These are phyloP conservation scores for Harringtonia lauricola DNA, from an alignment of 2,329 filamentous ascomycete species.

Conservation along the genomic window DNA sequence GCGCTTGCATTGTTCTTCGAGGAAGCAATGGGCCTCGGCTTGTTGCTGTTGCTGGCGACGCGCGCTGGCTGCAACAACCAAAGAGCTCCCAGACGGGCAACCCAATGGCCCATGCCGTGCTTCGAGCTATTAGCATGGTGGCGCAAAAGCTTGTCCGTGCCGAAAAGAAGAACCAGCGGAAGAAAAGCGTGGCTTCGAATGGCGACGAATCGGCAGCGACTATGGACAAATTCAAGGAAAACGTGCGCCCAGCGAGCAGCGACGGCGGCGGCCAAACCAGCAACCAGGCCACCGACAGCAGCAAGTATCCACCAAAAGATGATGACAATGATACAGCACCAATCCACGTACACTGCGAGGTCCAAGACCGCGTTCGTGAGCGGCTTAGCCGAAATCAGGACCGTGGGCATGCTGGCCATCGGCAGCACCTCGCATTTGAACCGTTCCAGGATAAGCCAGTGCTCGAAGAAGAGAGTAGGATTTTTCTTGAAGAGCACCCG, in stretches of 20 bases:
- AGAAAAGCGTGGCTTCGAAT: background rate
- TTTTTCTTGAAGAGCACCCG: constrained; percentile 54
- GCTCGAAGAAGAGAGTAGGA: constrained; percentile 51
- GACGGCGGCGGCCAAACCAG: background rate
- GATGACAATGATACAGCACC: constrained; percentile 3
- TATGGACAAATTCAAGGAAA: constrained; percentile 4
- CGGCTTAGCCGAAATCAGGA: constrained; percentile 12
- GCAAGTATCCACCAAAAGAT: background rate
- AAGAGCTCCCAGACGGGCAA: constrained; percentile 45
- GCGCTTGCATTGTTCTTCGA: constrained; percentile 65
- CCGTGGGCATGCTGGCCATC: constrained; percentile 11
- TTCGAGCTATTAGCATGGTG: constrained; percentile 75
- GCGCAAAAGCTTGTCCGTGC: constrained; percentile 53
- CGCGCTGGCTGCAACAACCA: constrained; percentile 51
- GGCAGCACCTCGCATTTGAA: constrained; percentile 40
- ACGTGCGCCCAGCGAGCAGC: constrained; percentile 16
- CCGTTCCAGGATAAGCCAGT: constrained; percentile 60
- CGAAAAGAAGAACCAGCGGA: constrained; percentile 28
- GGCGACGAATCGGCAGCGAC: background rate
- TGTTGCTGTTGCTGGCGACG: constrained; percentile 67
- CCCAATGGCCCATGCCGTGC: constrained; percentile 65
- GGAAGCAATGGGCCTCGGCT: constrained; percentile 37
- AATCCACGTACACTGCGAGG: constrained; percentile 8
- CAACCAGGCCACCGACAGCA: background rate
- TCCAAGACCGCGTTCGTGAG: constrained; percentile 12